These are phyloP conservation scores for Amanita rubescens DNA, from an alignment of 768 basidiomycete species.

Conservation along the genomic window DNA sequence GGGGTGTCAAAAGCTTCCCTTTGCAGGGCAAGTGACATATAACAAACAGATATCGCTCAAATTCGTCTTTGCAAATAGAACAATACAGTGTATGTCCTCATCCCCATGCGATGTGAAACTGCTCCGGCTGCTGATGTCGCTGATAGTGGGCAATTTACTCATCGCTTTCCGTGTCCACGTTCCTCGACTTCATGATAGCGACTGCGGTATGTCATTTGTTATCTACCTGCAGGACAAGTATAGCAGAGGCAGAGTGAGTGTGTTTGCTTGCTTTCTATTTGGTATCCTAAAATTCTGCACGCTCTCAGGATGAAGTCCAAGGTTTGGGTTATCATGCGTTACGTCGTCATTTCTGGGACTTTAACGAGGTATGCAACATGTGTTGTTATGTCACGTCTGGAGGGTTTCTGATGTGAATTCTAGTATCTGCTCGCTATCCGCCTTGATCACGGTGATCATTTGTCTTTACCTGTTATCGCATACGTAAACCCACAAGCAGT, in stretches of 20 bases:
- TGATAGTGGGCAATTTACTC: not conserved
- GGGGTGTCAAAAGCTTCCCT: too few relatives aligned
- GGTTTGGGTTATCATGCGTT: constrained; percentile 14
- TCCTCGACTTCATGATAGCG: not conserved
- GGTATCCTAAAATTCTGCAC: too few relatives aligned
- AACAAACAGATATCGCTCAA: not conserved
- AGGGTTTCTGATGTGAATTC: not conserved
- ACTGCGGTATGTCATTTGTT: not conserved
- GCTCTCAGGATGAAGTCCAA: constrained; percentile 13
- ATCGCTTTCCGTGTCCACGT: not conserved
- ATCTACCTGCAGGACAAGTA: not conserved
- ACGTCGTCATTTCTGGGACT: constrained; percentile 16
- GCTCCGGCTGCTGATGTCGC: not conserved
- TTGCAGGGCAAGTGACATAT: not conserved
- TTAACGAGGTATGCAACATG: constrained; percentile 12
- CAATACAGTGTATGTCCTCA: not conserved
- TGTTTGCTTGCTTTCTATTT: not conserved
- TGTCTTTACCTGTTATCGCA: not conserved
- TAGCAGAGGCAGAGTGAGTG: too few relatives aligned
- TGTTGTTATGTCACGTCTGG: not conserved
- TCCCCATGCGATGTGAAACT: not conserved
- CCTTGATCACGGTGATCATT: not conserved
- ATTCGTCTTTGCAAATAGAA: too few relatives aligned
- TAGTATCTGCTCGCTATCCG: not conserved
- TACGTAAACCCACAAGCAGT: constrained; percentile 1